Percentiles rank a stretch among this genome's conserved stretches.
Evolutionary conservation across 2,329 filamentous ascomycete species (phyloP).

Genomic region (Verticillium klebahnii): DNA sequence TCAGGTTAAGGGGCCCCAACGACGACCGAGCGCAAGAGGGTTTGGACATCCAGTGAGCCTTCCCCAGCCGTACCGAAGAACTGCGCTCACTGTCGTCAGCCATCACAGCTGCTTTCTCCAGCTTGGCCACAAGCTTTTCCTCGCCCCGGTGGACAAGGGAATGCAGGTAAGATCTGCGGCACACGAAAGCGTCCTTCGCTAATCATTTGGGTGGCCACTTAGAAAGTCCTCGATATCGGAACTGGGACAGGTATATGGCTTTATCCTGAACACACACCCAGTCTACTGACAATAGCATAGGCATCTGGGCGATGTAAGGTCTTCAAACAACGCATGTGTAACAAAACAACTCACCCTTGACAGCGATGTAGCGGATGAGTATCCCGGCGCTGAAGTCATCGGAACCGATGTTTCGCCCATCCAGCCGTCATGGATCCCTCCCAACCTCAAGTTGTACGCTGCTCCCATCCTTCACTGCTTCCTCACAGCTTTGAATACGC

Average conservation of each 20-base stretch:
- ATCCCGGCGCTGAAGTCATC: constrained; percentile 48
- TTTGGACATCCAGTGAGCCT: background rate
- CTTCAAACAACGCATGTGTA: background rate
- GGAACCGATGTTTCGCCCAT: constrained; percentile 54
- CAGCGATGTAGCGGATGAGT: constrained; percentile 43
- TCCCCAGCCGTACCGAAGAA: too few relatives aligned
- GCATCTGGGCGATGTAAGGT: constrained; percentile 2
- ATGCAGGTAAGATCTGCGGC: background rate
- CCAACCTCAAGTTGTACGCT: constrained; percentile 1
- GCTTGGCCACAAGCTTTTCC: background rate
- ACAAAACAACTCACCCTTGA: background rate
- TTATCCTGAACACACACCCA: background rate
- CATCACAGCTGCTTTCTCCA: background rate
- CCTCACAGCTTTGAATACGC: constrained; percentile 19
- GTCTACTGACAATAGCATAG: background rate
- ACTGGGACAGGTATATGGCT: background rate
- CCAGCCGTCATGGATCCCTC: constrained; percentile 45
- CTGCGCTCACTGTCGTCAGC: background rate
- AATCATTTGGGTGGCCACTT: background rate
- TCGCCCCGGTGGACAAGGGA: background rate
- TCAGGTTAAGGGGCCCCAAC: background rate
- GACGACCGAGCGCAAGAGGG: background rate
- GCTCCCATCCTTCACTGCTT: too few relatives aligned
- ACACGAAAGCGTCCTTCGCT: background rate
- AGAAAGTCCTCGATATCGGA: constrained; percentile 2